Base-by-base conservation (phyloP, 345 rosid species). In the Dimocarpus longan region DNA sequence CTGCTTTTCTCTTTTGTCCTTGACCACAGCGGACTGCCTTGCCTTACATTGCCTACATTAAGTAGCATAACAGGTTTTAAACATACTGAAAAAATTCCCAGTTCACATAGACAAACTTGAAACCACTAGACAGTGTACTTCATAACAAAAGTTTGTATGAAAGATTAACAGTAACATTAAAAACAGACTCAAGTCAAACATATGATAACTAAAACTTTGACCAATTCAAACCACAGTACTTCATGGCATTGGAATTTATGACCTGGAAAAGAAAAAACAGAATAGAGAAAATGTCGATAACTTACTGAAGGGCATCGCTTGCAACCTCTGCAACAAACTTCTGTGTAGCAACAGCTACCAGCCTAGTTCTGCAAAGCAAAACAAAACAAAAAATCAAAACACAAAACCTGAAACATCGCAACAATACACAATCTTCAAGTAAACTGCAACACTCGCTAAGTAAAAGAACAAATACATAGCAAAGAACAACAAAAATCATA, bases 301-400 rank as follows among this genome's bases (percentile, higher is more conserved):
- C 93, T 73, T 90, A 95, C 97, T 87, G 93, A 76, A 96, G 97
- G 40, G 99, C 95, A 65, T 96, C 97, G 10, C 84, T 87, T 64
- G 98, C 99, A 81, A 96, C 96, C 84, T 96, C 99, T 10, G 98
- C 82, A 75, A 96, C 94, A 26, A 94, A 96, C 86, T 96, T 96
- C 80, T 94, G 99, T 12, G 99, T 96, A 50, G 98, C 99, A 82
- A 96, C 94, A 76, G 99, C 97, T 40, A 94, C 94, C 79, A 96
- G 85, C 87, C 98, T 89, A 77, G 88, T 82, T 79, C 98, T 96
- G 95, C 81, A 85, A 78, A 77, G 65, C 70, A n/a, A 40, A 50
- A 42, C 39, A 46, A 19, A 81, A 40, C 5, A 3, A 3, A 46
- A 46, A 1, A 46, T 1, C 0, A 60, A 16, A 5, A 54, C 19